Conservation (phyloP, 176 grass and related monocot genomes). For the Aegilops umbellulata region DNA sequence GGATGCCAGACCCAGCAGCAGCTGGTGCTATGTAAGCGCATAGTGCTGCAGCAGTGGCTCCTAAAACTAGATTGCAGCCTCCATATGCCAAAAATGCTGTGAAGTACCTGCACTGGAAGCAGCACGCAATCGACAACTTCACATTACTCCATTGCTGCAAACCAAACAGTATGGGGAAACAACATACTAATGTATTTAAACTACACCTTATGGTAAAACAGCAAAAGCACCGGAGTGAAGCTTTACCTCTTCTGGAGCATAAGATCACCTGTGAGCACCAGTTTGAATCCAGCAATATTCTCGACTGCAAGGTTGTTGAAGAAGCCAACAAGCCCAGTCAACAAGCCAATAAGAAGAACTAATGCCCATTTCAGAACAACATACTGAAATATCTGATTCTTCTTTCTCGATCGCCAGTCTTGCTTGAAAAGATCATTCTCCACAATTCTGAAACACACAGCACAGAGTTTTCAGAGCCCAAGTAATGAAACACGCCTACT, state of each 20-base stretch:
- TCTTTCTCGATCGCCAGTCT: slow-evolving; percentile 90
- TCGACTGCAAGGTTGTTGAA: slow-evolving; percentile 96
- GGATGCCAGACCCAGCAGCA: slow-evolving; percentile 95
- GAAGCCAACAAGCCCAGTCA: slow-evolving; percentile 77
- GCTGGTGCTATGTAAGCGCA: slow-evolving; percentile 95
- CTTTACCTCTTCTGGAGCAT: slow-evolving; percentile 81
- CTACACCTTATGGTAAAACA: neutral
- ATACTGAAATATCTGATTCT: slow-evolving; percentile 91
- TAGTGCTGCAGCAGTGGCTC: slow-evolving; percentile 61
- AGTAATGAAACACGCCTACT: neutral
- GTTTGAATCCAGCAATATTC: slow-evolving; percentile 92
- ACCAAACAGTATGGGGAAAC: neutral
- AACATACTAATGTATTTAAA: neutral
- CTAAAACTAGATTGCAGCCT: slow-evolving; percentile 74
- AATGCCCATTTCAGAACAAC: slow-evolving; percentile 88
- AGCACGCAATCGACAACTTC: slow-evolving; percentile 30
- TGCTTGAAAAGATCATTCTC: slow-evolving; percentile 97
- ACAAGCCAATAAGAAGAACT: slow-evolving; percentile 78
- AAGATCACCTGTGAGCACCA: slow-evolving; percentile 76
- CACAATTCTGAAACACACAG: slow-evolving; percentile 53
- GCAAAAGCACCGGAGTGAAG: slow-evolving; percentile 28
- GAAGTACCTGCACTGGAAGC: slow-evolving; percentile 87
- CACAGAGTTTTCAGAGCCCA: neutral
- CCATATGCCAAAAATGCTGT: slow-evolving; percentile 71
- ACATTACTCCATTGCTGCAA: slow-evolving; percentile 34